Conservation (phyloP, 306 rosid genomes). For the Herpetospermum pedunculosum region DNA sequence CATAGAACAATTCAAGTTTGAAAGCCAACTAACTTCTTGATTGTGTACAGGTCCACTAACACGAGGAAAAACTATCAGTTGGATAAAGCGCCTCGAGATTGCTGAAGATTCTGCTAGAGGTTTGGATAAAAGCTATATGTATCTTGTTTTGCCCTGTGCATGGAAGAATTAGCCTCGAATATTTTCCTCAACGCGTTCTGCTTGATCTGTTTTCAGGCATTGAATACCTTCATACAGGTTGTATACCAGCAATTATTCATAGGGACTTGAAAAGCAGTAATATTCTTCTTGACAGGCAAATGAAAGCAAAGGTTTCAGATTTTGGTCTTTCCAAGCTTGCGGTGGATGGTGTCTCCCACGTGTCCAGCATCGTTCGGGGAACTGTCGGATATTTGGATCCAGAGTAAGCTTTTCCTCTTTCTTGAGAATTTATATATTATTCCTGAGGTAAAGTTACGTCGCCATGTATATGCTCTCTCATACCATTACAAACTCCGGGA, state of each 20-base stretch:
- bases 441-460: background rate
- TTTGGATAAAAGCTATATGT: constrained; percentile 8
- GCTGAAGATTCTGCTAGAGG: constrained; percentile 99
- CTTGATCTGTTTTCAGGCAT: constrained; percentile 55
- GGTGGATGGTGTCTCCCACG: constrained; percentile 89
- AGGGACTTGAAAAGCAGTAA: constrained; percentile 94
- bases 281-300: constrained; percentile 79
- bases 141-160: background rate
- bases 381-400: constrained; percentile 97
- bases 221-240: constrained; percentile 95
- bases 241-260: constrained; percentile 84
- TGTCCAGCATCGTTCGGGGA: constrained; percentile 92
- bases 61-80: constrained; percentile 50
- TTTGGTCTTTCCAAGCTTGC: constrained; percentile 97
- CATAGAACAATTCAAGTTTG: constrained; percentile 4
- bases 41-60: constrained; percentile 51
- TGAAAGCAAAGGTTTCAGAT: constrained; percentile 94
- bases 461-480: background rate
- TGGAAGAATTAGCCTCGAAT: background rate
- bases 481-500: background rate
- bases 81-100: constrained; percentile 92
- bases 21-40: constrained; percentile 9
- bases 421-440: background rate
- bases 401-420: constrained; percentile 48
- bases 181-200: constrained; percentile 7